Evolutionary conservation across 163 green algal genomes (phyloP).

Genomic region (Smithsoniella earleae): DNA sequence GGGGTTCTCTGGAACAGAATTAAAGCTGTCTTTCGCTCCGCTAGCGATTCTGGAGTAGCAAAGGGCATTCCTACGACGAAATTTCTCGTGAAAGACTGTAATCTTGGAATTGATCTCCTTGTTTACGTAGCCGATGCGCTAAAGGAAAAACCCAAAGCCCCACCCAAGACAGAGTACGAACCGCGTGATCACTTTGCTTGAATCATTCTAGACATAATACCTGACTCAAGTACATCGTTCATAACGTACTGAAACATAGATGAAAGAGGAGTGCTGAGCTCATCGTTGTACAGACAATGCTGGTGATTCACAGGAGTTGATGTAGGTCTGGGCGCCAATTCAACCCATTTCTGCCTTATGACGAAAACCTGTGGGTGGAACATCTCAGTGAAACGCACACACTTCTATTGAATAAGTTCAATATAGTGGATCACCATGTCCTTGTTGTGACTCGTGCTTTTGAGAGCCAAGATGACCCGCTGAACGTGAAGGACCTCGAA

Average conservation of each 20-base stretch:
- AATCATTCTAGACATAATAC: neutral
- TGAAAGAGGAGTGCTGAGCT: neutral
- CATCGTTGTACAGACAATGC: neutral
- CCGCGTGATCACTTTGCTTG: neutral
- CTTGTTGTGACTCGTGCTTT: constrained; percentile 73
- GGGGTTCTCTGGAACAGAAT: neutral
- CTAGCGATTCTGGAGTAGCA: neutral
- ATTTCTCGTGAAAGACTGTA: neutral
- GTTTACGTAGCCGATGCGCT: constrained; percentile 52
- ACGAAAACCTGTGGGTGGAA: constrained; percentile 54
- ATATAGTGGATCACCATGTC: constrained; percentile 67
- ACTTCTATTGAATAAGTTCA: constrained; percentile 92
- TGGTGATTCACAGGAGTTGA: neutral
- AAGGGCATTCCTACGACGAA: neutral
- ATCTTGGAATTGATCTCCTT: constrained; percentile 45
- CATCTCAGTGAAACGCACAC: constrained; percentile 60
- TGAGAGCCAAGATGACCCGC: constrained; percentile 49
- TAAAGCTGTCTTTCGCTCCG: neutral
- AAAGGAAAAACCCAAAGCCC: constrained; percentile 54
- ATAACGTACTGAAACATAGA: neutral
- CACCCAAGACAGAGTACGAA: neutral
- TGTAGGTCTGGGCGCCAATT: constrained; percentile 1
- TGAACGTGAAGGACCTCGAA: constrained; percentile 50
- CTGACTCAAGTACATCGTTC: neutral
- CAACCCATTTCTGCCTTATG: constrained; percentile 77